Evolutionary conservation across 345 rosid genomes (phyloP), one percentile per base, ranked within the genome.

Genomic region (Noccaea caerulescens): DNA sequence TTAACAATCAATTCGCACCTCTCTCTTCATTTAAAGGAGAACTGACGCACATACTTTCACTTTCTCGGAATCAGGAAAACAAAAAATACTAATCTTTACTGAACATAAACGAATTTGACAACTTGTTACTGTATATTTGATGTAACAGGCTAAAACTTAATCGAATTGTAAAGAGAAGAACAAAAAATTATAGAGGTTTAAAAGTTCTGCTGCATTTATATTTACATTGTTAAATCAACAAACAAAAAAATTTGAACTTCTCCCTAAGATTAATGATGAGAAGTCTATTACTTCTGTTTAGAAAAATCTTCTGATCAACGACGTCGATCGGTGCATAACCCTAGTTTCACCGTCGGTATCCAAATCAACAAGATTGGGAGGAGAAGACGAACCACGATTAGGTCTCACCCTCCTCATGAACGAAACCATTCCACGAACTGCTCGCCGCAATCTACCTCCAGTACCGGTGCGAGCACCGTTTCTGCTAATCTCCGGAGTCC

Each of bases 391-490:
- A 4, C 76, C 42, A 55, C 71, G 72, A 59, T 45, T 68, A 3
- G 81, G 69, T 80, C 88, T 77, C 3, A 82, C 76, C 41, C 90
- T 76, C 76, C 93, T 80, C 42, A 87, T 65, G 46, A 88, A 70
- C 18, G 93, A 86, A 0, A 77, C 69, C 60, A 93, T 44, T 8
- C 88, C 85, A 16, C 96, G 84, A 38, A 86, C 76, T 2, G 80
- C 81, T 81, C 96, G 68, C 18, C 91, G 60, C 8, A 90, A 69
- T 55, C 91, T 80, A 9, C 82, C 74, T 0, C 82, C 68, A 8
- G 64, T 71, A 3, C 82, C 75, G 9, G 68, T 75, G 23, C 84
- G 51, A 27, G 47, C 71, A 41, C 72, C 77, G 30, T 66, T 76
- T 68, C 92, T 73, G 36, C 42, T 49, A 13, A 52, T 43, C 63